Evolutionary conservation across 176 grass and related monocot species (phyloP).

Genomic region (Dendrocalamus sinicus): DNA sequence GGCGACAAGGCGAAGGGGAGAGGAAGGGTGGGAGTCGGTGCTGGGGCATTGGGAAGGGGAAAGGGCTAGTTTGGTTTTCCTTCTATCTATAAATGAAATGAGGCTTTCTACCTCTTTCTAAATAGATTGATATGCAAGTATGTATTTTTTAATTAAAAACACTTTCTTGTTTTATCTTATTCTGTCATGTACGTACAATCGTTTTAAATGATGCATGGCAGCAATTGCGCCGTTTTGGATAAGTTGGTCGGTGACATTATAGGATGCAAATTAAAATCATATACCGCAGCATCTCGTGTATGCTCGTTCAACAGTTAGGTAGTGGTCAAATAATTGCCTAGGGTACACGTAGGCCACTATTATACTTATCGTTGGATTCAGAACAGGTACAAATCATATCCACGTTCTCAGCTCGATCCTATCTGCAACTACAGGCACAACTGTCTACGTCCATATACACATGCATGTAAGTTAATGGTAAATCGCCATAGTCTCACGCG

Average conservation of each 20-base stretch:
- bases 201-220: neutral
- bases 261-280: neutral
- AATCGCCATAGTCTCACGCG: neutral
- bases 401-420: conserved; percentile 15
- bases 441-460: neutral
- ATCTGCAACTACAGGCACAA: neutral
- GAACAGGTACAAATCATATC: conserved; percentile 5
- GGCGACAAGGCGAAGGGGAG: too few species aligned
- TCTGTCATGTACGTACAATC: neutral
- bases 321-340: conserved; percentile 35
- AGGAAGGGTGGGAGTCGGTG: too few species aligned
- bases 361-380: conserved; percentile 25
- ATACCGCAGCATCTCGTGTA: neutral
- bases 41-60: too few species aligned
- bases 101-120: too few species aligned
- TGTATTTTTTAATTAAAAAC: neutral
- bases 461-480: neutral
- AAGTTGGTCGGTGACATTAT: neutral
- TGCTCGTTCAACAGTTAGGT: conserved; percentile 39
- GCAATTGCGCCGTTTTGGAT: conserved; percentile 13
- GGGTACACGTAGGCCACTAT: conserved; percentile 35
- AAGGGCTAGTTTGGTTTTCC: too few species aligned
- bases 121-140: neutral
- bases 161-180: neutral
- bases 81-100: too few species aligned